Base-by-base conservation (phyloP, 2,329 filamentous ascomycete genomes). In the Fusarium humuli region DNA sequence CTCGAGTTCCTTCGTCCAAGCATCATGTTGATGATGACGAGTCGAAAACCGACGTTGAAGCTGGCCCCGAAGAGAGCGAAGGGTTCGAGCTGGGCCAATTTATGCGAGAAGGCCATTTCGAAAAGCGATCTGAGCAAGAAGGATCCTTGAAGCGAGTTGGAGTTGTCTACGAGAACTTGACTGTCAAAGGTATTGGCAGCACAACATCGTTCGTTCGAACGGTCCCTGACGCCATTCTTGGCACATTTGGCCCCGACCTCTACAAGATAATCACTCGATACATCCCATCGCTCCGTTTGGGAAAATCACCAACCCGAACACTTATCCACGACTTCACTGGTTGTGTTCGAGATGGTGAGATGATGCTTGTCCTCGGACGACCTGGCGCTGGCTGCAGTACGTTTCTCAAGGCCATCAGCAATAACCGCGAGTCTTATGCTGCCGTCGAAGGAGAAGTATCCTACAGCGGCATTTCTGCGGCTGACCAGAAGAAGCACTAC, bases 171-270 rank as follows among this genome's bases (percentile, higher is more conserved):
- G 92, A 91, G 79, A 86, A 92, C 72, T 83, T 95, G 52, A 93
- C 89, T 0, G 92, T 95, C 29, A 90, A 91, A 77, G 92, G 92
- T 20, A 81, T 90, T 10, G 89, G 89, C 44, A 88, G 87, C 14
- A 90, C 88, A 1, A 84, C 91, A 0, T 88, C 88, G 1, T 92
- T 92, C 69, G 91, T 92, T 27, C 88, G 88, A 65, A 94, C 92
- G 0, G 80, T 95, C 0, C 92, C 92, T 1, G 87, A 92, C 69
- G 92, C 92, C 5, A 84, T 95, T 40, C 67, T 94, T 7, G 92
- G 92, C 23, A 94, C 92, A 0, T 95, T 96, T 77, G 93, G 93
- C 0, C 92, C 92, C 0, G 93, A 95, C 78, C 81, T 95, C 3
- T 95, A 93, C 77, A 85, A 83, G 23, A 80, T 93, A 9, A 72